These are phyloP conservation scores for Hypseocharis bilobata DNA, from an alignment of 441 rosid genomes.

Conservation along the genomic window DNA sequence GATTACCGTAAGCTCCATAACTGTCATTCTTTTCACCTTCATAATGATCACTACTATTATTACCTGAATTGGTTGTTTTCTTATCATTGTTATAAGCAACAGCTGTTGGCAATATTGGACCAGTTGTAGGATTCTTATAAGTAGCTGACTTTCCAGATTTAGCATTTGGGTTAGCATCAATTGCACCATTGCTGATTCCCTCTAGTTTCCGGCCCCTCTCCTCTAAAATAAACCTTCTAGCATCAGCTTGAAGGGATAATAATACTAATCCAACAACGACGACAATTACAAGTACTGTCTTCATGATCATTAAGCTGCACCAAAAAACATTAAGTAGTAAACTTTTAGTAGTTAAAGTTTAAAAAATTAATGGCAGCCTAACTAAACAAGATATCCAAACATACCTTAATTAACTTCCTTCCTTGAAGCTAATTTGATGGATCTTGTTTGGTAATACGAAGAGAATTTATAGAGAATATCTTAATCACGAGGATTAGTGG, in stretches of 20 bases:
- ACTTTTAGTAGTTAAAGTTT: not conserved
- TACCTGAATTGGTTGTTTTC: not conserved
- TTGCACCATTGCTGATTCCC: not conserved
- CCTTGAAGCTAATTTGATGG: not conserved
- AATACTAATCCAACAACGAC: constrained; percentile 18
- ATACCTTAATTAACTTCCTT: not conserved
- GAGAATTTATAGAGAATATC: not conserved
- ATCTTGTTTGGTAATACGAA: not conserved
- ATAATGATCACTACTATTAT: not conserved
- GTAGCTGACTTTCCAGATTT: not conserved
- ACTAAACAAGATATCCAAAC: not conserved
- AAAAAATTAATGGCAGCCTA: too few species aligned
- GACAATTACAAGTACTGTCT: constrained; percentile 13
- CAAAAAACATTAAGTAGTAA: not conserved
- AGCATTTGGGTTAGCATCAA: constrained; percentile 4
- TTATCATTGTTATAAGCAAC: not conserved
- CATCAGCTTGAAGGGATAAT: constrained; percentile 21
- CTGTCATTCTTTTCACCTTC: constrained; percentile 23
- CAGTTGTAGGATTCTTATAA: not conserved
- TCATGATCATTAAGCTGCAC: constrained; percentile 21
- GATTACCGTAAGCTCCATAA: constrained; percentile 21
- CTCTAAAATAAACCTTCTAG: constrained; percentile 13
- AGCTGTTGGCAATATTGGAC: not conserved
- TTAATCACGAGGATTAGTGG: not conserved
- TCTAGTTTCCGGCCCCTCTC: not conserved